phyloP scores from a whole-genome alignment of 257 asterid species.

The Fraxinus excelsior region DNA sequence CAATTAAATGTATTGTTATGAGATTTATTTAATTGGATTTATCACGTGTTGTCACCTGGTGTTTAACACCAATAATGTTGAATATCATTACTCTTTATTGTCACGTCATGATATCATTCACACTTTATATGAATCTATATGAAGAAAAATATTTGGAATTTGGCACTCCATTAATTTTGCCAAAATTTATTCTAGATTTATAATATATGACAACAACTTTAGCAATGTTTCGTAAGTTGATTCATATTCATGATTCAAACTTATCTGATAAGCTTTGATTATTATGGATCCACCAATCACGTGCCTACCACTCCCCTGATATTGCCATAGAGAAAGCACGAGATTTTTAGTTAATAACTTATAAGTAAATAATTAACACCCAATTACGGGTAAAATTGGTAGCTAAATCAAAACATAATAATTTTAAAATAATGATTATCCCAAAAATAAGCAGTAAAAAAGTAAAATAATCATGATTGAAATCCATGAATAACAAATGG shows the following conservation, averaged over 20 bases:
- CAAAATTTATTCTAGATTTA: background rate
- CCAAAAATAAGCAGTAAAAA: background rate
- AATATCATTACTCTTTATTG: too few species aligned
- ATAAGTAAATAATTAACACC: background rate
- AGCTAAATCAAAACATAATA: background rate
- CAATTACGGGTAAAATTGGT: background rate
- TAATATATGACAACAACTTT: too few species aligned
- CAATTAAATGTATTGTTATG: too few species aligned
- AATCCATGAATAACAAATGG: background rate
- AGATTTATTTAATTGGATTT: too few species aligned
- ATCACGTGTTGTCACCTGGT: too few species aligned
- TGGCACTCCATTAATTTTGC: background rate
- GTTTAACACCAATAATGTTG: too few species aligned
- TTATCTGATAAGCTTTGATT: slow-evolving; percentile 14
- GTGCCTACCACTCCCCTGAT: background rate
- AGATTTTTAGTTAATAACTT: background rate
- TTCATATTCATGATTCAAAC: slow-evolving; percentile 21
- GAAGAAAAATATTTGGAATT: too few species aligned
- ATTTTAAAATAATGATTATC: background rate
- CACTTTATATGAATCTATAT: too few species aligned
- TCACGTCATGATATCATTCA: too few species aligned
- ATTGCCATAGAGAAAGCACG: background rate
- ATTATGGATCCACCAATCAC: slow-evolving; percentile 8
- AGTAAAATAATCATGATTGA: background rate
- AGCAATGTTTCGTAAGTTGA: too few species aligned